Base-by-base conservation (phyloP, 306 rosid species). In the Arachis hypogaea region DNA sequence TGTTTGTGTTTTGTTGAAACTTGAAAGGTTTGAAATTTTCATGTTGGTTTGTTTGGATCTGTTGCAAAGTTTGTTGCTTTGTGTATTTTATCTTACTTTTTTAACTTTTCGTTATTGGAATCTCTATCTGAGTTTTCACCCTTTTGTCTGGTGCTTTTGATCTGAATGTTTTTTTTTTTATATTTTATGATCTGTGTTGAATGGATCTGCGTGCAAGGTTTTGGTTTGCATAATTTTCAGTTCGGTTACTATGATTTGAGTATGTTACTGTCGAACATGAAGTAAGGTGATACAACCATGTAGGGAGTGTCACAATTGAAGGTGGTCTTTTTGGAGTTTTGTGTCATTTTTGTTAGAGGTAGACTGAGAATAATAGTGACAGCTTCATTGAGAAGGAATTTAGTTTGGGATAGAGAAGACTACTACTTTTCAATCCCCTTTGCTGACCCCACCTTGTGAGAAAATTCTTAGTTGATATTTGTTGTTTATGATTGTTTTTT, bases 1-100 rank as follows among this genome's bases (percentile, higher is more conserved):
- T 9, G 5, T 55, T 52, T 65, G 11, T 36, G 33, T 56, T 68
- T 38, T 4, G 5, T 4, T 56, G 62, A 46, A 46, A 52, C 9
- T 4, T 56, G 62, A 46, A 46, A 52, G 29, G 58, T 4, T 52
- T 52, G 8, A 7, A 55, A 11, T 14, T 22, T 7, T 14, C 61
- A 6, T 64, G 7, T 51, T 58, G 78, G 60, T 18, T 66, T 6
- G 8, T 10, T 60, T 38, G 22, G 64, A 2, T 66, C 74, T 73
- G 68, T 75, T 46, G n/a, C 0, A 5, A 45, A 55, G 46, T 52
- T 51, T 64, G 7, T 11, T 8, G 2, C 41, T 47, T 71, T 67
- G 18, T 33, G 30, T 50, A 9, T 16, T 68, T 65, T 8, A 43
- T 56, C 8, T 46, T 46, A 11, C 46, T 6, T 43, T 43, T 43